Base-by-base conservation (phyloP, 352 stramenopile genomes). In the Globisporangium nodosum region DNA sequence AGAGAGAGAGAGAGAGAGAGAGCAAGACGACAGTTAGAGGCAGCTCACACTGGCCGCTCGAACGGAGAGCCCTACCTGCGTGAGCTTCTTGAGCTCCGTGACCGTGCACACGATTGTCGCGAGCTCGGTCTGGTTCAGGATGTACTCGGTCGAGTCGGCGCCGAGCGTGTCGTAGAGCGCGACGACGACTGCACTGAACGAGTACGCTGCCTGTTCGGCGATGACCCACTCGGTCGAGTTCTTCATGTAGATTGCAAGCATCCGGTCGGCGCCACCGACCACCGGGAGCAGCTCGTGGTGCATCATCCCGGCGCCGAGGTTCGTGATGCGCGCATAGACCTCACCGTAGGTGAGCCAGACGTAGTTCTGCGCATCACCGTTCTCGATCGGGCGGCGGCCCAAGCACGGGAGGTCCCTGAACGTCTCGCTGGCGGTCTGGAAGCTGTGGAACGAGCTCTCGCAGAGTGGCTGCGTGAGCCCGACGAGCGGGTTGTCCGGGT, bases 221-320 rank as follows among this genome's bases (percentile, higher is more conserved):
- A 99, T 68, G 13, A 97, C 71, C 92, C 96, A 99, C 62, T 99
- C 96, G 45, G 96, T 85, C 15, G 82, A 96, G 68, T 99, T 99
- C 67, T 94, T 97, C 77, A 97, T 97, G 74, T 98, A 99, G 52
- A 99, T 83, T 31, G 79, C 94, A 18, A 98, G 52, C 61, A 97
- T 88, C 35, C 72, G 71, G 20, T 85, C 68, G 7, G 76, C 60
- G 3, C 59, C 69, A 21, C 75, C 70, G 31, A 74, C 53, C 1
- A 45, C 54, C 5, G 74, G 70, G 18, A 90, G 46, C 24, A 90
- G 58, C 3, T 74, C 55, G 8, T 76, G 56, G 20, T 75, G 65
- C 57, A 83, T 70, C 49, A 90, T 64, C 20, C 73, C 81, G 24
- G 70, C 65, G 5, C 70, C 73, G 13, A 73, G 31, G 33, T 79